Base-by-base conservation (phyloP, 2,329 filamentous ascomycete species). In the Fusarium burgessii region DNA sequence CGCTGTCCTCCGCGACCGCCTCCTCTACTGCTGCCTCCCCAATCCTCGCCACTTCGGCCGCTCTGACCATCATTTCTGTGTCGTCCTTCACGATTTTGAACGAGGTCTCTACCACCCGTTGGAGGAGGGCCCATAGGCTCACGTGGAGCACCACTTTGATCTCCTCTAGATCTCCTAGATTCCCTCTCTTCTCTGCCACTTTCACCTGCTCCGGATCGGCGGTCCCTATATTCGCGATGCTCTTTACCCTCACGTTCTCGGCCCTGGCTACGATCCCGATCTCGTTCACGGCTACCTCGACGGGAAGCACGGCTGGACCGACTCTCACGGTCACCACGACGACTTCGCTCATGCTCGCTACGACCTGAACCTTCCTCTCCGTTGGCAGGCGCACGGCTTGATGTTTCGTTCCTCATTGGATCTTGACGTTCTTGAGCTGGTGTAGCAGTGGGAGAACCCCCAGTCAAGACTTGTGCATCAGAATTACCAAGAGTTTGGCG, bases 381-480 rank as follows among this genome's bases (percentile, higher is more conserved):
- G 35, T 79, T 80, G 9, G 76, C 56, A 46, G 77, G 64, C 42
- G 76, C 71, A 66, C 83, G 77, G 70, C 81, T 76, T 51, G 78
- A 78, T 7, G 76, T 68, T 25, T 80, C 80, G 10, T 82, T 80
- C 27, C 84, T 80, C 15, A 83, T 72, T 11, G 82, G 79, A 40
- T 89, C 85, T 32, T 80, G 77, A 1, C 84, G 83, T 65, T 89
- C 87, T 25, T 85, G 82, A 6, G 81, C 75, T 0, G 86, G 85
- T 6, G 86, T 87, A 50, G 81, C 81, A 23, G 81, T 81, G 23
- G 84, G 85, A 27, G 88, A 87, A 20, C 84, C 86, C 25, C 87
- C 87, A 2, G 86, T 85, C 5, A 89, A 80, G 7, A 87, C 85
- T 73, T 90, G 88, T 2, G 85, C 85, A 70, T 90, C 88, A 5